Conservation (phyloP, 306 rosid species). For the Castanea sativa region DNA sequence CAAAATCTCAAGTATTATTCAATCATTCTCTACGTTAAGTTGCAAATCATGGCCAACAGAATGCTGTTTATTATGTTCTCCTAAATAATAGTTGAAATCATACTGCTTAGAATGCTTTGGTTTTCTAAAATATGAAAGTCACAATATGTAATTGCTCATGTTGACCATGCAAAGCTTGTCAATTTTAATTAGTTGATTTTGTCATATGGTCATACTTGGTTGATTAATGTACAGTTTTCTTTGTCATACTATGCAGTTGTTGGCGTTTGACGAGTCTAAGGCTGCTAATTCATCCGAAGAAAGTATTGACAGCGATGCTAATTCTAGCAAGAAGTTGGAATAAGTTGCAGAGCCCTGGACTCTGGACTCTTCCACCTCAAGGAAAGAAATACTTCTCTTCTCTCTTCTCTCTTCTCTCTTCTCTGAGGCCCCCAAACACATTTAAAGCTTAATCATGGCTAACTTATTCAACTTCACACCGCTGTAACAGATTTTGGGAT, state of each 20-base stretch:
- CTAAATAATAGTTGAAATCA: too few relatives aligned
- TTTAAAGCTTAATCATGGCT: slow-evolving; percentile 32
- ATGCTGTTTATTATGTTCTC: background rate
- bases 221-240: slow-evolving; percentile 5
- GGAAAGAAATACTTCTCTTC: slow-evolving; percentile 23
- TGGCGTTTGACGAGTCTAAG: slow-evolving; percentile 92
- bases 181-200: background rate
- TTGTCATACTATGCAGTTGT: slow-evolving; percentile 48
- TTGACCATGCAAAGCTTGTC: background rate
- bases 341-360: slow-evolving; percentile 28
- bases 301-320: slow-evolving; percentile 31
- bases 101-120: too few relatives aligned
- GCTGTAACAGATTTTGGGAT: slow-evolving; percentile 52
- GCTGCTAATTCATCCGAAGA: slow-evolving; percentile 45
- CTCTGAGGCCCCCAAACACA: slow-evolving; percentile 19
- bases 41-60: background rate
- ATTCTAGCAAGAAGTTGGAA: slow-evolving; percentile 66
- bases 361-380: background rate
- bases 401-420: slow-evolving; percentile 12
- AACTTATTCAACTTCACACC: slow-evolving; percentile 41
- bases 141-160: background rate
- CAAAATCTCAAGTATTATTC: background rate
- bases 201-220: background rate
- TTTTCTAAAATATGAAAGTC: background rate
- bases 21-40: background rate